Evolutionary conservation across 2,329 filamentous ascomycete species (phyloP).

Genomic region (Aciculosporium take): DNA sequence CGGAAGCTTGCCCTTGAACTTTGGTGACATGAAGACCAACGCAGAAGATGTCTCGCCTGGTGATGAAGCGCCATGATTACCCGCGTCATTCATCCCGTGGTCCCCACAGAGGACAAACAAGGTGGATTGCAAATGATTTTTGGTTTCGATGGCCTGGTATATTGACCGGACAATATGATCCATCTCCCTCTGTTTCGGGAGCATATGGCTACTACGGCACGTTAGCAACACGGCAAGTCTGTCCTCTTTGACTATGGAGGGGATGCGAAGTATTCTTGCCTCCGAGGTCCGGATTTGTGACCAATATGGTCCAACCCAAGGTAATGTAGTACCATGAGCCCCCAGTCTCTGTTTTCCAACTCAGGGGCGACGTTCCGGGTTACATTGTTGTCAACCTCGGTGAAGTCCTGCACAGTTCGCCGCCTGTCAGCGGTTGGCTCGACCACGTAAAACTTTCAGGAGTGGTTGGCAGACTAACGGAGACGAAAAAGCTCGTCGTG

Average conservation of each 20-base stretch:
- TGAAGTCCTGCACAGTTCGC: constrained; percentile 58
- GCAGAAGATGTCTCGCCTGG: constrained; percentile 89
- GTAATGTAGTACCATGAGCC: constrained; percentile 87
- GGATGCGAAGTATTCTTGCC: constrained; percentile 29
- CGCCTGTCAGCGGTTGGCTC: background rate
- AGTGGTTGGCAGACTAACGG: constrained; percentile 45
- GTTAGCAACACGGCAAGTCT: background rate
- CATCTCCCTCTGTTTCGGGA: constrained; percentile 90
- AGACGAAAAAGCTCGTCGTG: constrained; percentile 95
- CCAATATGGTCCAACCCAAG: constrained; percentile 94
- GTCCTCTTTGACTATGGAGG: background rate
- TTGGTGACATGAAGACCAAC: constrained; percentile 79
- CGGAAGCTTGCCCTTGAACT: constrained; percentile 45
- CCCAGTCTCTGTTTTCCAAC: constrained; percentile 69
- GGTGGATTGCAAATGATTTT: constrained; percentile 59
- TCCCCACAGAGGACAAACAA: constrained; percentile 81
- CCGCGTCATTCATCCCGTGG: constrained; percentile 98
- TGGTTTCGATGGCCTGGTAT: constrained; percentile 57
- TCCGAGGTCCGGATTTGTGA: constrained; percentile 82
- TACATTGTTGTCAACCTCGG: constrained; percentile 94
- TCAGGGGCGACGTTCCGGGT: constrained; percentile 76
- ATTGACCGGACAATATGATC: constrained; percentile 65
- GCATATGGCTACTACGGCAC: constrained; percentile 61
- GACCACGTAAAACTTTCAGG: background rate
- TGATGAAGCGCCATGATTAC: constrained; percentile 90